These are phyloP conservation scores for Neurospora terricola DNA, from an alignment of 495 filamentous ascomycete genomes.

Conservation along the genomic window DNA sequence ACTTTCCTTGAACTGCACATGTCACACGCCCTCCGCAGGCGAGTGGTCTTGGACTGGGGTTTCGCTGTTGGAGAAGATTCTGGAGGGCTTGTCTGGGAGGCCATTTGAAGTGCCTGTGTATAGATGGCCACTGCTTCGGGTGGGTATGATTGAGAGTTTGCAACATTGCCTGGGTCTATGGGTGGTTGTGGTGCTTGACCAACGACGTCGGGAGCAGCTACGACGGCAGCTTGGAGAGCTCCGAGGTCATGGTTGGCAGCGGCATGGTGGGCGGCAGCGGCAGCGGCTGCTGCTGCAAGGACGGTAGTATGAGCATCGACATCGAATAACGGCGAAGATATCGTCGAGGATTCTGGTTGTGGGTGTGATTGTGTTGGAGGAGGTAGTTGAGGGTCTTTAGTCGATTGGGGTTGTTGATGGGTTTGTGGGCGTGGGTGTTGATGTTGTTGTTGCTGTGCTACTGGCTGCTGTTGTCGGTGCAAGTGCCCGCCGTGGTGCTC, in stretches of 20 bases:
- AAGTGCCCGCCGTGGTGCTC: not conserved
- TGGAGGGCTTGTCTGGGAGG: conserved; percentile 10
- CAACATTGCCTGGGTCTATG: conserved; percentile 2
- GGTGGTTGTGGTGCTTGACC: conserved; percentile 3
- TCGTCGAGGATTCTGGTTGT: not conserved
- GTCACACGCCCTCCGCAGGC: conserved; percentile 73
- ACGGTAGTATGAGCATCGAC: not conserved
- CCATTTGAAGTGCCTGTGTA: conserved; percentile 9
- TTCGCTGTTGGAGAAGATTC: conserved; percentile 16
- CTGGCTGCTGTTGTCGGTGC: not conserved
- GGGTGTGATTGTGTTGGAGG: not conserved
- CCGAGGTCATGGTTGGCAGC: conserved; percentile 29
- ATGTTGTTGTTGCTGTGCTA: not conserved
- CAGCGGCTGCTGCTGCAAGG: conserved; percentile 4
- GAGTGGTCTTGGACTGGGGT: conserved; percentile 25
- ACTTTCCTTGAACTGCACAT: conserved; percentile 79
- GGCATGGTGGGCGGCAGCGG: conserved; percentile 14
- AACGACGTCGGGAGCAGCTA: conserved; percentile 13
- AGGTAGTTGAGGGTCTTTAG: not conserved
- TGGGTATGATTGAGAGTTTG: not conserved
- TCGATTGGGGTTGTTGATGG: not conserved
- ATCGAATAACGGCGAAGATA: not conserved
- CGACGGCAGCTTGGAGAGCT: conserved; percentile 33
- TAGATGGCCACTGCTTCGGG: conserved; percentile 5
- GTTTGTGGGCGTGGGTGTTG: not conserved